Base-by-base conservation (phyloP, 352 stramenopile genomes). In the Blastocystis sp. region DNA sequence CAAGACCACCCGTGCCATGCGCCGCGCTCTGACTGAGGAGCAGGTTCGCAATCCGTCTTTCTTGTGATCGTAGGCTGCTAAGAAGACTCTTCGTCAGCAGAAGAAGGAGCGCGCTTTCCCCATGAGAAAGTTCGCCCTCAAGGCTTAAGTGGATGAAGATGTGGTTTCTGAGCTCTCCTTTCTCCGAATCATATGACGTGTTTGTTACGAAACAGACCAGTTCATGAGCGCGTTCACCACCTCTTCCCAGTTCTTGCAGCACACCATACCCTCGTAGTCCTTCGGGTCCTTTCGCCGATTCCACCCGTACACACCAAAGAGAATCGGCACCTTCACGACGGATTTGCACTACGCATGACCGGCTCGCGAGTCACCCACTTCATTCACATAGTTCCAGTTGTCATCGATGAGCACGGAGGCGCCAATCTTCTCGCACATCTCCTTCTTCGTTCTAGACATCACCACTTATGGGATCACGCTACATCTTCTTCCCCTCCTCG, bases 1-100 rank as follows among this genome's bases (percentile, higher is more conserved):
- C 89, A 99, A 99, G 95, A 97, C 98, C 93, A 99, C 97, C 89
- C 93, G 97, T 89, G 97, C 96, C 62, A 98, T 98, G 90, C 95
- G 97, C 88, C 94, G 96, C 89, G 92, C 93, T 78, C 92, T 99
- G 40, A 97, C 95, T 82, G 95, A 94, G 91, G 93, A 97, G 89
- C 94, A 99, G 92, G 89, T 97, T 97, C 92, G 98, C 94, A 69
- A 89, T 95, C 80, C 97, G 96, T 92, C 2, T 62, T 2, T 28
- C 19, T 53, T 19, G 78, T 56, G 17, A 52, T 64, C 28, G 11
- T 48, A 79, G 82, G 89, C 91, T 78, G 91, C 92, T 48, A 89
- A 88, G 52, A 91, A 90, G 59, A 91, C 89, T 45, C 59, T 88
- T n/a, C 88, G 87, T 77, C 77, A 87, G 90, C 90, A 93, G 90